Percentiles rank a stretch among this genome's conserved stretches.
Evolutionary conservation across 106 monocot species (phyloP).

Genomic region (Phalaenopsis equestris): DNA sequence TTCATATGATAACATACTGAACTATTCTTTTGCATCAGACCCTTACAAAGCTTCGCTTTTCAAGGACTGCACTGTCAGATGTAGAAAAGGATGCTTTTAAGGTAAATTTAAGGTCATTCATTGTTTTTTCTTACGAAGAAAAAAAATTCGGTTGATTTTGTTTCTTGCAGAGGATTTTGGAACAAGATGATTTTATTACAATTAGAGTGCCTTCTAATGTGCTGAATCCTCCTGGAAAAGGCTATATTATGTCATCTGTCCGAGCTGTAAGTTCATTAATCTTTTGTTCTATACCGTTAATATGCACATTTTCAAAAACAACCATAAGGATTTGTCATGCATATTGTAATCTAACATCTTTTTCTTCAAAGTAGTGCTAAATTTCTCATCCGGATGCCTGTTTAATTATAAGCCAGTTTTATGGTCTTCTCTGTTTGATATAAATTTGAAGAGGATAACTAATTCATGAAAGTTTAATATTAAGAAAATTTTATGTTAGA

Average conservation of each 20-base stretch:
- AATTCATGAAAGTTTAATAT: not conserved
- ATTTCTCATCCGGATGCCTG: not conserved
- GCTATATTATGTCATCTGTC: slow-evolving; percentile 75
- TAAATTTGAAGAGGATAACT: not conserved
- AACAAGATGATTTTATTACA: slow-evolving; percentile 72
- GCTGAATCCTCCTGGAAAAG: slow-evolving; percentile 60
- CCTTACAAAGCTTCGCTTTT: slow-evolving; percentile 81
- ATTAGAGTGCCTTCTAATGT: slow-evolving; percentile 88
- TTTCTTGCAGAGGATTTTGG: slow-evolving; percentile 57
- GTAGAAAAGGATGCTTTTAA: slow-evolving; percentile 65
- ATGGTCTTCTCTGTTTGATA: not conserved
- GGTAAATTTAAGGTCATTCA: slow-evolving; percentile 23
- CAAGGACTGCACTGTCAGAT: slow-evolving; percentile 48
- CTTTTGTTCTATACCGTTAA: not conserved
- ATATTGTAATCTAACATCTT: not conserved
- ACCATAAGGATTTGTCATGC: not conserved
- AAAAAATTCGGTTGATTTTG: slow-evolving; percentile 2
- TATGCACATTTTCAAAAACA: slow-evolving; percentile 1
- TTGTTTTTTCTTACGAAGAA: not conserved
- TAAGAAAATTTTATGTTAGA: too few species aligned
- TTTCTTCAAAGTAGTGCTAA: not conserved
- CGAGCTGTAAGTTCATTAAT: slow-evolving; percentile 76
- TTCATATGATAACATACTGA: slow-evolving; percentile 6
- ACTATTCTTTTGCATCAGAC: slow-evolving; percentile 30
- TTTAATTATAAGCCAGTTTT: not conserved